Base-by-base conservation (phyloP, 2,329 filamentous ascomycete species). In the Ophiocordyceps unilateralis region DNA sequence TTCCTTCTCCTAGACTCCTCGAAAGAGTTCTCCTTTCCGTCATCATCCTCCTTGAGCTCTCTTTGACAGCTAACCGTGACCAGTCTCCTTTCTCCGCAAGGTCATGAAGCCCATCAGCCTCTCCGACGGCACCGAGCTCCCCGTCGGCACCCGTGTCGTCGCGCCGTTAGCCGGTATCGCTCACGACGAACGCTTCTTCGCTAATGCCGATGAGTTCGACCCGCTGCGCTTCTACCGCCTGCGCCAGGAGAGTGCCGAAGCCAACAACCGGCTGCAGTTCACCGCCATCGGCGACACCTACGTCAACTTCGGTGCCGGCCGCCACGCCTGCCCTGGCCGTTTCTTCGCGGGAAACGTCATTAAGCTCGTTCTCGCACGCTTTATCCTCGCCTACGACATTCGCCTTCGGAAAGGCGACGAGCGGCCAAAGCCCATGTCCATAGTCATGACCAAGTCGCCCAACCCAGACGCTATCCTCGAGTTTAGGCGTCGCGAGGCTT, bases 201-300 rank as follows among this genome's bases (percentile, higher is more conserved):
- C 55, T 11, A 54, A 61, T 19, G 60, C 67, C 6, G 60, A 65
- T 19, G 58, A 58, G 1, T 67, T 72, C 41, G 68, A 72, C 47
- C 62, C 65, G 5, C 49, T 72, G 41, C 67, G 69, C 41, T 72
- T 71, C 55, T 68, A 66, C 53, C 63, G 58, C 40, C 49, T 67
- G 46, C 62, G 65, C 10, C 56, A 65, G 40, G 51, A 55, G 43
- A 60, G 58, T 1, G 51, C 51, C 20, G 59, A 63, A 40, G 60
- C 61, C 46, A 58, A 53, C 26, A 61, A 63, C 46, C 54, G 61
- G 30, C 60, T 57, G 55, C 65, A 68, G 43, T 68, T 67, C 45
- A 65, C 64, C 3, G 60, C 63, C 36, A 55, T 66, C 40, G 51
- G 51, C 39, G 61, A 67, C 42, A 60, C 56, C 23, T 64, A 66